Percentiles rank a stretch among this genome's conserved stretches.
phyloP scores from a whole-genome alignment of 2,329 filamentous ascomycete species.

The Colletotrichum kahawae region DNA sequence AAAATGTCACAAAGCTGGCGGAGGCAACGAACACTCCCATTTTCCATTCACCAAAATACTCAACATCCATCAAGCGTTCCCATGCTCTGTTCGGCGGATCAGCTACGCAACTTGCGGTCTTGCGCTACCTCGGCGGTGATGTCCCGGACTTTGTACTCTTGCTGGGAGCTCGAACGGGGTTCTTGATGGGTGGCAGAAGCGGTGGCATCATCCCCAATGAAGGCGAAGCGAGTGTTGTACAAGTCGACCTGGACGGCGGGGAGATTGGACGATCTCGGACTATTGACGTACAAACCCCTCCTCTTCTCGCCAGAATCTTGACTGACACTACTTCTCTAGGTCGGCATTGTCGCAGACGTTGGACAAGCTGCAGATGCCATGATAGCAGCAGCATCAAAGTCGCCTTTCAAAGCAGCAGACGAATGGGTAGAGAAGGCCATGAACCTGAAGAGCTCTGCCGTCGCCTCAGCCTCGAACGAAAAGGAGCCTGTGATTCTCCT shows the following conservation, averaged over 20 bases:
- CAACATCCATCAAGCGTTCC: background rate
- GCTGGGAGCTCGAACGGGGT: background rate
- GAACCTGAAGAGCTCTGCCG: background rate
- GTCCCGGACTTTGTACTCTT: conserved; percentile 2
- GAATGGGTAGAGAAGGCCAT: background rate
- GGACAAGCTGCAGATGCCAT: background rate
- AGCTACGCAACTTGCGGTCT: background rate
- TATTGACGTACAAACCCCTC: background rate
- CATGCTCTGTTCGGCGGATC: background rate
- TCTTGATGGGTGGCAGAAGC: background rate
- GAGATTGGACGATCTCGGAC: conserved; percentile 5
- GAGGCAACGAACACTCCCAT: background rate
- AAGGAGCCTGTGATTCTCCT: background rate
- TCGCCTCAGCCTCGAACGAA: background rate
- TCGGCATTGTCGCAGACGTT: background rate
- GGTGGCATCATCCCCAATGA: background rate
- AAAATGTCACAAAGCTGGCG: background rate
- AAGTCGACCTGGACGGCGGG: background rate
- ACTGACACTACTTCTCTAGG: background rate
- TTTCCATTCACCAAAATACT: conserved; percentile 3
- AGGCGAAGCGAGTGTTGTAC: background rate
- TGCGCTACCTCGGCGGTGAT: background rate
- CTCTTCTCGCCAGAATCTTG: too few species aligned
- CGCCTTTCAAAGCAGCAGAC: background rate
- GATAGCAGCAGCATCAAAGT: background rate